These are phyloP conservation scores for Emericellopsis atlantica DNA, from an alignment of 2,329 filamentous ascomycete genomes.

Conservation along the genomic window DNA sequence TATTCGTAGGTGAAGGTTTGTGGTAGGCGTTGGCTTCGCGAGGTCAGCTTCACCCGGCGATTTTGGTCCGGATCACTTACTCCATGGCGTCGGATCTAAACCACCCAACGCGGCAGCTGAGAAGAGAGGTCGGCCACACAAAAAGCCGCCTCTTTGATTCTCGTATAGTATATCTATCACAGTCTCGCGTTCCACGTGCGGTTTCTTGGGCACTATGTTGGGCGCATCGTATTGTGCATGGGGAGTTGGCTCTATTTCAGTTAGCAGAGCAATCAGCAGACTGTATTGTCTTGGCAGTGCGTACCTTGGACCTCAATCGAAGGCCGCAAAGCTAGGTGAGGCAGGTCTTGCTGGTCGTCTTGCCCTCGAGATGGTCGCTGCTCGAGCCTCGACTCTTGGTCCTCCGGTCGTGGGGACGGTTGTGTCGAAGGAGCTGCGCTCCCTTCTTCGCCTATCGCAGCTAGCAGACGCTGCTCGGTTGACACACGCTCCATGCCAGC, in stretches of 20 bases:
- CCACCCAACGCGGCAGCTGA: conserved; percentile 74
- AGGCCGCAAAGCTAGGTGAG: conserved; percentile 11
- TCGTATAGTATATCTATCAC: conserved; percentile 87
- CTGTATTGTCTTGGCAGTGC: background rate
- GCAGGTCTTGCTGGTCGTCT: conserved; percentile 4
- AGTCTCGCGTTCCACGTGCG: conserved; percentile 28
- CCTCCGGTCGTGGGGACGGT: background rate
- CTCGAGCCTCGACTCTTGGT: background rate
- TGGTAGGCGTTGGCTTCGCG: conserved; percentile 46
- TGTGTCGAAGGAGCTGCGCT: background rate
- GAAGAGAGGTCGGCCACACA: conserved; percentile 85
- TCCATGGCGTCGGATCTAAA: conserved; percentile 79
- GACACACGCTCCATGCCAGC: conserved; percentile 8
- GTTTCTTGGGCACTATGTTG: conserved; percentile 20
- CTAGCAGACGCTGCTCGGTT: conserved; percentile 11
- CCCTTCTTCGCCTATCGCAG: conserved; percentile 7
- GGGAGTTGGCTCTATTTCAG: conserved; percentile 15
- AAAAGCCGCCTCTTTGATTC: conserved; percentile 82
- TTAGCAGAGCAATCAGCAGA: conserved; percentile 3
- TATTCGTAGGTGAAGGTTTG: conserved; percentile 50
- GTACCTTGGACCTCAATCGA: conserved; percentile 20
- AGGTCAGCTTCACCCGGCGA: conserved; percentile 1
- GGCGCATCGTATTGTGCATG: conserved; percentile 10
- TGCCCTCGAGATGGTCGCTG: conserved; percentile 1
- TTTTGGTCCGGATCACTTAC: conserved; percentile 11